Base-by-base conservation (phyloP, 1,284 basidiomycete species). In the Sanghuangporus baumii region DNA sequence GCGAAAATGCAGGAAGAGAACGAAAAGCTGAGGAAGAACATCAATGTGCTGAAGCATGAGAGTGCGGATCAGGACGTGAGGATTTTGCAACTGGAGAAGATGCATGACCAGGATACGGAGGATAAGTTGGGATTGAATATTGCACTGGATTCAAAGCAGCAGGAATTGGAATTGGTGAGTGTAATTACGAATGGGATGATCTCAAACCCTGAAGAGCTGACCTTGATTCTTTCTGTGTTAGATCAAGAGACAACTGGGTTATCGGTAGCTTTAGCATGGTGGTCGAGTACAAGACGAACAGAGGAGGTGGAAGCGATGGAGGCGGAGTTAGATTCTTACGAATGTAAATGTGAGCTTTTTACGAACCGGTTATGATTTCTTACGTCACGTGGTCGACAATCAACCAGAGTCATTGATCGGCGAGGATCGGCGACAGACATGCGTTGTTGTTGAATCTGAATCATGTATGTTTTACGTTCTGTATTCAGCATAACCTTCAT, bases 101-200 rank as follows among this genome's bases (percentile, higher is more conserved):
- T 89, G 68, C 81, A 83, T 40, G 76, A 79, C 0, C 81, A 88
- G 70, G 82, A 90, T 63, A 86, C 86, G 70, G 90, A 94, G 59
- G 93, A 94, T 71, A 74, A 90, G 50, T 76, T 84, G 59, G 89
- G 91, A 43, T 75, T 95, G 66, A 94, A 94, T 69, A 90, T 93
- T 48, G 93, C 92, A 0, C 74, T 95, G 64, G 91, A 94, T 73
- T 87, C 91, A 23, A 95, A 95, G 74, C 93, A 95, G 70, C 91
- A 94, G 71, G 93, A 95, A 71, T 77, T 96, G 26, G 92, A 94
- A 71, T 71, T 93, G 75, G 93, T 95, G 61, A 67, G 88, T 79
- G 20, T 65, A 57, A n/a, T 46, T n/a, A 18, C 16, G 20, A 50
- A 50, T 55, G 23, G 48, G 11, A 62, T 12, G 65, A n/a, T 18